Evolutionary conservation across 2,329 filamentous ascomycete genomes (phyloP).

Genomic region (Macrophomina pseudophaseolina): DNA sequence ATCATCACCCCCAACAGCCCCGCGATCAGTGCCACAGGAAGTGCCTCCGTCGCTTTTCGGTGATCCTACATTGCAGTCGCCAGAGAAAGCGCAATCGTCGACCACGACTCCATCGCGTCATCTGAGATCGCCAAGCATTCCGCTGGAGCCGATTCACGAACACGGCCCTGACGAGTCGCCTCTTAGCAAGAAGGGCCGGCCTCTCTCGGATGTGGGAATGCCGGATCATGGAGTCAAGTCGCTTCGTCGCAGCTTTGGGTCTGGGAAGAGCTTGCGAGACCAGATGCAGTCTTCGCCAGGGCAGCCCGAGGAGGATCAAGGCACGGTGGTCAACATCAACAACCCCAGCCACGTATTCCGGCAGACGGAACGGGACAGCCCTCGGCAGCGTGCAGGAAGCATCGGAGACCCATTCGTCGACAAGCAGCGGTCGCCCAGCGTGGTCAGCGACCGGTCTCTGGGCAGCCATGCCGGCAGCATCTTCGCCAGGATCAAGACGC

Average conservation of each 20-base stretch:
- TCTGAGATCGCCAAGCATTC: conserved; percentile 37
- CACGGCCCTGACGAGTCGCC: conserved; percentile 50
- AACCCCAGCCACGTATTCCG: not conserved
- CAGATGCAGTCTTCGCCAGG: conserved; percentile 9
- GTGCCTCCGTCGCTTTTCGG: conserved; percentile 7
- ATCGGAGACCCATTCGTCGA: conserved; percentile 32
- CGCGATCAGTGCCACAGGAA: not conserved
- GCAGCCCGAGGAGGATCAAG: conserved; percentile 44
- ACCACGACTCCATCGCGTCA: conserved; percentile 34
- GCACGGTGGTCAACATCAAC: not conserved
- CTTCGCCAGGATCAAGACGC: conserved; percentile 46
- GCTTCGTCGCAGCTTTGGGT: conserved; percentile 34
- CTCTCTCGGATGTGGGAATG: conserved; percentile 48
- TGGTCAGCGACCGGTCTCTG: conserved; percentile 51
- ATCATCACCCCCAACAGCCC: conserved; percentile 25
- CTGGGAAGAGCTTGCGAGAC: conserved; percentile 8
- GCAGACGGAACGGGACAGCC: not conserved
- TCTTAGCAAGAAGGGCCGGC: conserved; percentile 49
- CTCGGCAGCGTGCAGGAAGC: conserved; percentile 3
- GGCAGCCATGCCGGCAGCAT: conserved; percentile 35
- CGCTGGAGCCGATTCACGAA: conserved; percentile 60
- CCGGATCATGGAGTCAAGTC: conserved; percentile 51
- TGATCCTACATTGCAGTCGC: not conserved
- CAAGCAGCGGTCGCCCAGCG: conserved; percentile 46
- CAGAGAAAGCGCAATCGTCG: not conserved